A percentile compares a stretch with the other conserved stretches of the same genome.
Evolutionary conservation across 1,139 yeast genomes (phyloP).

Genomic region (Tardiomyces blankii): DNA sequence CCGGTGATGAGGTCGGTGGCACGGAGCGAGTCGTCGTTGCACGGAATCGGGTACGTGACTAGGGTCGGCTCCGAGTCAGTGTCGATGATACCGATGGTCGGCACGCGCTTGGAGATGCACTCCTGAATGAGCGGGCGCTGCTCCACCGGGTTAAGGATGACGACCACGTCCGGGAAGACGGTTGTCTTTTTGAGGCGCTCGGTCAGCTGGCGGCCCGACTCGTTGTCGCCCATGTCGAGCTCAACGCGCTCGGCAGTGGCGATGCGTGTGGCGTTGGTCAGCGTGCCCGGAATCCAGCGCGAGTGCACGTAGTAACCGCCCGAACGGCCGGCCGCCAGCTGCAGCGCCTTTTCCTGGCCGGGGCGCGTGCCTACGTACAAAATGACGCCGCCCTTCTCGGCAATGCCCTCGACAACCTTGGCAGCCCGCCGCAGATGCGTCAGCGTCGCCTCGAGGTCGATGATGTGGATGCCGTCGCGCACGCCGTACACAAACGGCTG

Average conservation of each 20-base stretch:
- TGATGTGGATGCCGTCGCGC: constrained; percentile 80
- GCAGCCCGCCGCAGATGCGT: constrained; percentile 68
- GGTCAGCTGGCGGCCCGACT: constrained; percentile 38
- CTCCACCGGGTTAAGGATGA: constrained; percentile 80
- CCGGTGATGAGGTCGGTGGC: constrained; percentile 73
- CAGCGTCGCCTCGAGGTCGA: constrained; percentile 78
- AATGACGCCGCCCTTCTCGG: constrained; percentile 75
- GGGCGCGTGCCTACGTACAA: constrained; percentile 77
- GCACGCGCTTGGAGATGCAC: constrained; percentile 73
- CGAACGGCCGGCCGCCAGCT: constrained; percentile 67
- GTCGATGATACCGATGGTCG: constrained; percentile 89
- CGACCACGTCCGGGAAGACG: constrained; percentile 81
- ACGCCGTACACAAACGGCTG: constrained; percentile 84
- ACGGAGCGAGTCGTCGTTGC: constrained; percentile 88
- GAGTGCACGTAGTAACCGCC: constrained; percentile 73
- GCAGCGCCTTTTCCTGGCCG: constrained; percentile 65
- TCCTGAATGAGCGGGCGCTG: constrained; percentile 73
- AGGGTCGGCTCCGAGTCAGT: constrained; percentile 86
- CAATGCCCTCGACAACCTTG: constrained; percentile 67
- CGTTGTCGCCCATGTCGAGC: constrained; percentile 50
- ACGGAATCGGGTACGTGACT: constrained; percentile 91
- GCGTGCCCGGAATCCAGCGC: constrained; percentile 92
- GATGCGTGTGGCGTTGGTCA: constrained; percentile 75
- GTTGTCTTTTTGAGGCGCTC: constrained; percentile 24
- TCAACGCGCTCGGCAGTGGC: constrained; percentile 48